Evolutionary conservation across 768 basidiomycete species (phyloP), one percentile per base, ranked within the genome.

Genomic region (Lactifluus echinatus): DNA sequence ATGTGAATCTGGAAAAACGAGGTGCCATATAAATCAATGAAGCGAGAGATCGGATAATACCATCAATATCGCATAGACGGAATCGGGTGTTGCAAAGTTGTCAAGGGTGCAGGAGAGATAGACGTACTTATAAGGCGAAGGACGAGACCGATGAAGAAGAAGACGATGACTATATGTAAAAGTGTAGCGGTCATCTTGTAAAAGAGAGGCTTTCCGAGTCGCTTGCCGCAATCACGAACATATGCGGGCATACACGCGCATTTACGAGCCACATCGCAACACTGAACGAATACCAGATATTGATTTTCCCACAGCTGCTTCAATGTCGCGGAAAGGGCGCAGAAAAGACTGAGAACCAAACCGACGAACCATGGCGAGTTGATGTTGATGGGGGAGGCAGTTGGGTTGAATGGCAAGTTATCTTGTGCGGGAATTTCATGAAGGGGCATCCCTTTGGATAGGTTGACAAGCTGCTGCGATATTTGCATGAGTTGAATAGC

Each of bases 311-410:
- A 47, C 14, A 50, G 48, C 26, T 47, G 56, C 19, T 59, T 29
- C 14, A 60, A n/a, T 6, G 55, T 57, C 6, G 50, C 56, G 5
- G 29, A 44, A 19, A 60, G 29, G 0, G 59, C 37, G 8, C 34
- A 49, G 1, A n/a, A 34, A 7, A 53, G 31, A 4, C 42, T 31
- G 14, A 45, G 33, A 8, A 44, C 24, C 42, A 60, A 29, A 29
- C 60, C 55, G 50, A 39, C 10, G 46, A 50, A 50, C 58, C 58
- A 61, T 11, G 54, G 2, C 8, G 26, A 8, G 39, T 61, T 60
- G 39, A 60, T 34, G 4, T 40, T 4, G n/a, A 47, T 3, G 2
- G 45, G 31, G 19, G 48, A 50, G 14, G 37, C 19, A 3, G 57
- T 12, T 4, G 47, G 52, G 2, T 36, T 12, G 19, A 54, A 56